A percentile compares a stretch with the other conserved stretches of the same genome.
Conservation (phyloP, 1,139 yeast species). For the Lodderomyces jiufengensis region DNA sequence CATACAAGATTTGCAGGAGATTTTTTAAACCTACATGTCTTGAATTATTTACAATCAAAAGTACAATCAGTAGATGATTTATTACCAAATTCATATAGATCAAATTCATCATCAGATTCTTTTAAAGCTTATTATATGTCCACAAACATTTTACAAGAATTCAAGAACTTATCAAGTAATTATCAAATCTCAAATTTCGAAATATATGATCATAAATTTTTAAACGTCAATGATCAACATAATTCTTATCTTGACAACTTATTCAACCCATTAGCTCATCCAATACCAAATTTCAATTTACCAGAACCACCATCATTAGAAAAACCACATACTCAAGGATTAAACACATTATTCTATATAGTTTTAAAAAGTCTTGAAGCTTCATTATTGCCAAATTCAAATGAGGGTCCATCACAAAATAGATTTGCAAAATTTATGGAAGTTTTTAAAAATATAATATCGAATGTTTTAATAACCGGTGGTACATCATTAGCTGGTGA, state of each 20-base stretch:
- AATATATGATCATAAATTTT: slow-evolving; percentile 42
- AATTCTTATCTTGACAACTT: slow-evolving; percentile 45
- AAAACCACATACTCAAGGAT: slow-evolving; percentile 39
- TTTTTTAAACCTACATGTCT: slow-evolving; percentile 54
- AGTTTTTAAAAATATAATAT: slow-evolving; percentile 39
- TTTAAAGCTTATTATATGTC: slow-evolving; percentile 44
- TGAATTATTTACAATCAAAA: slow-evolving; percentile 35
- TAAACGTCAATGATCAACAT: slow-evolving; percentile 40
- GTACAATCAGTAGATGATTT: slow-evolving; percentile 24
- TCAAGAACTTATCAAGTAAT: slow-evolving; percentile 14
- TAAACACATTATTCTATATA: slow-evolving; percentile 37
- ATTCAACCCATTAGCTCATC: slow-evolving; percentile 49
- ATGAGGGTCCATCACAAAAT: slow-evolving; percentile 19
- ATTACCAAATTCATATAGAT: slow-evolving; percentile 23
- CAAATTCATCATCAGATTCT: slow-evolving; percentile 33
- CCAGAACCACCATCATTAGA: slow-evolving; percentile 40
- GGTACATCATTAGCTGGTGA: slow-evolving; percentile 59
- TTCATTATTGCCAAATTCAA: slow-evolving; percentile 25
- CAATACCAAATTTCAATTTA: slow-evolving; percentile 26
- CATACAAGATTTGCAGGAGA: slow-evolving; percentile 70
- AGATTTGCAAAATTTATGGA: slow-evolving; percentile 39
- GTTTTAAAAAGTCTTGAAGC: slow-evolving; percentile 36
- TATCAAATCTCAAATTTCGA: slow-evolving; percentile 37
- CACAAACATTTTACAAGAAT: slow-evolving; percentile 44
- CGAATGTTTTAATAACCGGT: slow-evolving; percentile 68